Evolutionary conservation across 306 rosid genomes (phyloP).

Genomic region (Trifolium dubium): DNA sequence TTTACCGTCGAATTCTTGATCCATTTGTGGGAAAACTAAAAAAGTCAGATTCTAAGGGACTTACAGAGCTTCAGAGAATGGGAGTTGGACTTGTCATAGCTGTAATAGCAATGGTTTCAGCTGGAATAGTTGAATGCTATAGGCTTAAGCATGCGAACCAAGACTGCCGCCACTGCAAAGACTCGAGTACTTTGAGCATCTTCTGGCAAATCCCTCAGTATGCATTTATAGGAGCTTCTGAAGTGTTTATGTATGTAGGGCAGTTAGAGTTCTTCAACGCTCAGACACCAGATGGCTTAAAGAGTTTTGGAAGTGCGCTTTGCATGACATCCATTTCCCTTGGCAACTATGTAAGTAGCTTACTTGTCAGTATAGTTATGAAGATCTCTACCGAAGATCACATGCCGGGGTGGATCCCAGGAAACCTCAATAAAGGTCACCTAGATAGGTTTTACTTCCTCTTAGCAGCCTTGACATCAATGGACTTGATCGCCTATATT

Average conservation of each 20-base stretch:
- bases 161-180: constrained; percentile 67
- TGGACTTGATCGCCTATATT: constrained; percentile 78
- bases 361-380: constrained; percentile 91
- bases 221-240: constrained; percentile 94
- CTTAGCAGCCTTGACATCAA: constrained; percentile 79
- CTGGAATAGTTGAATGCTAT: constrained; percentile 90
- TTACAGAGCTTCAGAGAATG: constrained; percentile 96
- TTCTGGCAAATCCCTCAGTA: constrained; percentile 98
- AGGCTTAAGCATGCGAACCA: constrained; percentile 77
- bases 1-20: constrained; percentile 81
- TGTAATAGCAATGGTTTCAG: constrained; percentile 89
- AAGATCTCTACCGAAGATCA: constrained; percentile 88
- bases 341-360: constrained; percentile 93
- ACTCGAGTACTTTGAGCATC: constrained; percentile 84
- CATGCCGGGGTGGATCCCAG: constrained; percentile 99
- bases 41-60: constrained; percentile 71
- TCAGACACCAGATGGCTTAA: constrained; percentile 94
- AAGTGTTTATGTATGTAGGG: constrained; percentile 98
- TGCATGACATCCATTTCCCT: constrained; percentile 97
- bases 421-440: constrained; percentile 95
- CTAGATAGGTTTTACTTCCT: constrained; percentile 94
- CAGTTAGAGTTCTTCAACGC: constrained; percentile 97
- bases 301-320: constrained; percentile 97
- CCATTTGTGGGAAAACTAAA: constrained; percentile 74
- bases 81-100: constrained; percentile 96